Evolutionary conservation across 2,329 filamentous ascomycete species (phyloP), one percentile per base, ranked within the genome.

Genomic region (Endothia cerciana): DNA sequence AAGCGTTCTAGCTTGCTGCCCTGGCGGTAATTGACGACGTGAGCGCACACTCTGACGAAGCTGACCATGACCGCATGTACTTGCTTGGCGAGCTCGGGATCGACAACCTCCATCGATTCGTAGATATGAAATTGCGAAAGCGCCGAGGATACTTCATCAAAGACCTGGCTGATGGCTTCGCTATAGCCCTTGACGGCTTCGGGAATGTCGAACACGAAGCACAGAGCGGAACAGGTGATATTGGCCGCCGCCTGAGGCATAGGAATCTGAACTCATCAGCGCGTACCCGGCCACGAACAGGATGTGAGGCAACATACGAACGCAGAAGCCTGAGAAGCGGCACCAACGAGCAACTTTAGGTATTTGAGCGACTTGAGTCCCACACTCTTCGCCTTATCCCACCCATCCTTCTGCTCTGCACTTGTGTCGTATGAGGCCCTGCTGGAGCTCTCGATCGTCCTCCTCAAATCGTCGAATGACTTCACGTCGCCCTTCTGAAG

Each of bases 11-110:
- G 38, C 43, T 67, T 69, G 40, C 70, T 59, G 11, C 71, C 69
- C 38, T 74, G 73, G n/a, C 67, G 68, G 49, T 73, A 74, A n/a
- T 72, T 72, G 17, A 74, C 69, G 2, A 74, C 72, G 22, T 74
- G 70, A 15, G 72, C 73, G 55, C 72, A 73, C 3, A 74, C 17
- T 56, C 70, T 73, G 40, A 74, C 72, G 30, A 74, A 71, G 56
- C 69, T 73, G 13, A 69, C 41, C 70, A 74, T 70, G 4, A 74
- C 70, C 4, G 51, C 59, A 13, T 71, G 69, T 4, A 73, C 60
- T 13, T 67, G 62, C 41, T 49, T n/a, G 19, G 69, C 62, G 28
- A 73, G 70, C 28, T 49, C 22, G 1, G 63, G 59, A 28, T 72
- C 58, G 19, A 72, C 56, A 10, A 64, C 65, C 7, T 70, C 62